Percentiles rank a stretch among this genome's conserved stretches.
These are phyloP conservation scores for Dothistroma septosporum DNA, from an alignment of 2,329 filamentous ascomycete species.

Conservation along the genomic window DNA sequence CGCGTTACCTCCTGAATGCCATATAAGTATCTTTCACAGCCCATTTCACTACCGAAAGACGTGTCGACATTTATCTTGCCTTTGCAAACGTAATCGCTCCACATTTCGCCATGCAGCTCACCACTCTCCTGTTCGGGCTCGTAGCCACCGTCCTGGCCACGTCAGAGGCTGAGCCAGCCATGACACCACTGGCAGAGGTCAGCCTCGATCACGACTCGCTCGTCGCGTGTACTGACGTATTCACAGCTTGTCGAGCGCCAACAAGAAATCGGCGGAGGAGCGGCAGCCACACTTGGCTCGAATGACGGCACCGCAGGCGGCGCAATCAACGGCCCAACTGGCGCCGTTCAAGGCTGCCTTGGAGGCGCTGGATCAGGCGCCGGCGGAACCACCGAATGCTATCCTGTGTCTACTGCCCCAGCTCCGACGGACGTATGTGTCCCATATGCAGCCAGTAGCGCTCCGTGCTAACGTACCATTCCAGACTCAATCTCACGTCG, in stretches of 20 bases:
- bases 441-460: background rate
- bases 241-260: slow-evolving; percentile 1
- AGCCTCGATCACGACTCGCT: background rate
- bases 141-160: background rate
- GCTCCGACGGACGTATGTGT: slow-evolving; percentile 11
- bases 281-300: slow-evolving; percentile 10
- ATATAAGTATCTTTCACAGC: background rate
- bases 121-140: background rate
- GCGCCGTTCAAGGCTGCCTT: slow-evolving; percentile 16
- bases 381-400: slow-evolving; percentile 11
- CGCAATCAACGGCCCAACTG: slow-evolving; percentile 18
- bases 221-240: background rate
- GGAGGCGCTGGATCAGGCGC: slow-evolving; percentile 9
- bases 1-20: too few relatives aligned
- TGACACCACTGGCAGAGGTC: background rate
- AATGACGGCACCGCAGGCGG: slow-evolving; percentile 14
- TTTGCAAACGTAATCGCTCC: slow-evolving; percentile 7
- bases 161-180: background rate
- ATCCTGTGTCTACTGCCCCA: slow-evolving; percentile 15
- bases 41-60: background rate
- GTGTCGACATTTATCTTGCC: background rate
- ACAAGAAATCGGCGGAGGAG: slow-evolving; percentile 13
- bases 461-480: background rate
- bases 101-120: background rate
- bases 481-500: background rate